A percentile compares a stretch with the other conserved stretches of the same genome.
Evolutionary conservation across 805 yeast species (phyloP).

Genomic region (Candida odintsovae): DNA sequence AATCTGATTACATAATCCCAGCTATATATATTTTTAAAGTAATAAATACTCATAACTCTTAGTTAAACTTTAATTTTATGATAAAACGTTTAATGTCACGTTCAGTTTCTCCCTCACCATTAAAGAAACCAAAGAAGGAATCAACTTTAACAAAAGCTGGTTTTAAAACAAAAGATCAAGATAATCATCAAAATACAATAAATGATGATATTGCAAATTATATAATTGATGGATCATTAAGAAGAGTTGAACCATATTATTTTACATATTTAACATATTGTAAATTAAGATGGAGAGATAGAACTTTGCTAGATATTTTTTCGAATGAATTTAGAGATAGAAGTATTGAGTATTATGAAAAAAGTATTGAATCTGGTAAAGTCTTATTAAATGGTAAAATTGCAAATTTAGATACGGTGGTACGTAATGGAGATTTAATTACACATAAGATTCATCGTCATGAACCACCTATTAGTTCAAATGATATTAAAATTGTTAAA

Average conservation of each 20-base stretch:
- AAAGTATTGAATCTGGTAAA: slow-evolving; percentile 52
- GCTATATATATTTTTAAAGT: no score
- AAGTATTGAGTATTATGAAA: slow-evolving; percentile 57
- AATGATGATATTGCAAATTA: slow-evolving; percentile 45
- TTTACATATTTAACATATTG: slow-evolving; percentile 88
- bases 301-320: slow-evolving; percentile 77
- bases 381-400: slow-evolving; percentile 66
- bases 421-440: slow-evolving; percentile 79
- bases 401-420: slow-evolving; percentile 58
- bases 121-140: background rate
- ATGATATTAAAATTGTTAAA: slow-evolving; percentile 30
- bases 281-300: slow-evolving; percentile 85
- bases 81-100: background rate
- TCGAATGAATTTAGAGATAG: slow-evolving; percentile 79
- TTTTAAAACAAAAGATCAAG: slow-evolving; percentile 18
- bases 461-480: slow-evolving; percentile 51
- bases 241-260: slow-evolving; percentile 79
- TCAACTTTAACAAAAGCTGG: slow-evolving; percentile 3
- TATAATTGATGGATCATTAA: slow-evolving; percentile 48
- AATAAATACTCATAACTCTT: no score
- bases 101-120: background rate
- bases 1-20: no score
- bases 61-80: no score
- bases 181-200: slow-evolving; percentile 13
- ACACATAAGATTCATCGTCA: slow-evolving; percentile 77